Evolutionary conservation across 331 rosid species (phyloP).

Genomic region (Malus hybrid): DNA sequence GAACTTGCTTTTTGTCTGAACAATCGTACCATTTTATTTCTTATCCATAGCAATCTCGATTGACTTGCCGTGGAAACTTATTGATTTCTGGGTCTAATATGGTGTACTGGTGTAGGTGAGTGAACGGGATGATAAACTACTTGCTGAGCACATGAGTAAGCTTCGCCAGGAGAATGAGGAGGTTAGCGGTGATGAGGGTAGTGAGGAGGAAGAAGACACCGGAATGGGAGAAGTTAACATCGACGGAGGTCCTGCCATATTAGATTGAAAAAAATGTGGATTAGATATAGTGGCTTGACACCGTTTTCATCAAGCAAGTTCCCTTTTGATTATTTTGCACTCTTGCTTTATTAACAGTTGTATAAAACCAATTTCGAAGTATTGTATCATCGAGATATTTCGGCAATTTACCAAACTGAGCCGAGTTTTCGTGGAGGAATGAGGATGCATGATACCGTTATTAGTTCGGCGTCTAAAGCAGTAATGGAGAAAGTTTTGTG

Average conservation of each 20-base stretch:
- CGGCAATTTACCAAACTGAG: constrained; percentile 9
- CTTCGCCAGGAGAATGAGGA: constrained; percentile 81
- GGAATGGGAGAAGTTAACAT: constrained; percentile 93
- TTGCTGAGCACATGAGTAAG: constrained; percentile 85
- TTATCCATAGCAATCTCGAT: not conserved
- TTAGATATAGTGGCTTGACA: constrained; percentile 18
- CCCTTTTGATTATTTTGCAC: not conserved
- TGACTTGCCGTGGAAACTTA: not conserved
- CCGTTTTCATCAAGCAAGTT: constrained; percentile 11
- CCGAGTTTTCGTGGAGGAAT: constrained; percentile 6
- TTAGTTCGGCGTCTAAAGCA: not conserved
- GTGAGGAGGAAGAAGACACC: constrained; percentile 96
- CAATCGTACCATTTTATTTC: too few relatives aligned
- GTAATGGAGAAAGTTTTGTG: not conserved
- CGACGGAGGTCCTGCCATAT: constrained; percentile 49
- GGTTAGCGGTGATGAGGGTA: constrained; percentile 68
- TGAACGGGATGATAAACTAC: constrained; percentile 86
- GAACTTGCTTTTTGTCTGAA: not conserved
- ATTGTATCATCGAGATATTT: constrained; percentile 17
- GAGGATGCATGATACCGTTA: not conserved
- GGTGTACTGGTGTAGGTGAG: constrained; percentile 63
- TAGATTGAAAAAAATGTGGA: constrained; percentile 36
- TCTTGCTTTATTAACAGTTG: constrained; percentile 18
- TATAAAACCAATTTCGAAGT: constrained; percentile 24
- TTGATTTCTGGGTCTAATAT: constrained; percentile 14